Base-by-base conservation (phyloP, 2,329 filamentous ascomycete genomes). In the Botrytis galanthina region DNA sequence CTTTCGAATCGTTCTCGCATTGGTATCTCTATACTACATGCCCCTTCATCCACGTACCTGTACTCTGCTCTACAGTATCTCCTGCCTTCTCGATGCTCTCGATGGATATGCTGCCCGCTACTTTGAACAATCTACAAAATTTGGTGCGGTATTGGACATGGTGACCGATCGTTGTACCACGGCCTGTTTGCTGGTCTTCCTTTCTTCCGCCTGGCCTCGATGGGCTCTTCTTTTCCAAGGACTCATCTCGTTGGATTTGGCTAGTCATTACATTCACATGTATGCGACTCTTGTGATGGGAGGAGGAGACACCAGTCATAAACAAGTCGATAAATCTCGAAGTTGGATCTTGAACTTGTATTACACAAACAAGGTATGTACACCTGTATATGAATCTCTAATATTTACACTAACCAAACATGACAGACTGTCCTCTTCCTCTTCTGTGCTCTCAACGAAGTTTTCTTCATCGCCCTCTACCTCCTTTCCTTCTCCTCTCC, bases 231-330 rank as follows among this genome's bases (percentile, higher is more conserved):
- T 98, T 74, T 99, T 99, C 87, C 96, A 99, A 85, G 90, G 92
- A 62, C 85, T 99, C 80, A 97, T 99, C 83, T 92, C 92, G 72
- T 85, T 99, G 79, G 96, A 99, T 83, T 88, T 99, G 77, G 93
- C 96, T 42, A 97, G 94, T 82, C 96, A 99, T 84, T 99, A 98
- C 82, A 95, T 98, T 87, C 96, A 99, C 85, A 99, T 99, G 96
- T 98, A 97, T 82, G 93, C 95, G 20, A 97, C 94, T 0, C 86
- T 98, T 80, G 91, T 91, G 77, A 96, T 97, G 90, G 94, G 92
- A 71, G 94, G 93, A 71, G 87, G 89, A 71, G 89, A 90, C 29
- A 85, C 89, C 78, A 91, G 94, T 85, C 96, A 99, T 86, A 99
- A 99, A 90, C 95, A 93, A 79, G 91, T 99, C 70, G 94, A 97